Evolutionary conservation across 2,329 filamentous ascomycete genomes (phyloP).

Genomic region (Apiospora koreana): DNA sequence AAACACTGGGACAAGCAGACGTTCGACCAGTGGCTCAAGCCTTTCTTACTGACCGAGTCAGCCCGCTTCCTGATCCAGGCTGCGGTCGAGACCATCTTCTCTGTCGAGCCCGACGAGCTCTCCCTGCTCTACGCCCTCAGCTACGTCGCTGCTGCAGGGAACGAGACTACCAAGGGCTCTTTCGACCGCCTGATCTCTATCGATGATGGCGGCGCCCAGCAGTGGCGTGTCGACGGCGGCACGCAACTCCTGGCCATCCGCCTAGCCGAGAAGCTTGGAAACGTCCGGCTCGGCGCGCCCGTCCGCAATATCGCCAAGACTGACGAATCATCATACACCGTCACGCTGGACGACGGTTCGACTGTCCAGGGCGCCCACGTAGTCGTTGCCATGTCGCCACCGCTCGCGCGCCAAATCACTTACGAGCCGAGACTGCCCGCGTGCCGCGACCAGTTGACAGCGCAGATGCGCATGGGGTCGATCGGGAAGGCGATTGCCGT

Average conservation of each 20-base stretch:
- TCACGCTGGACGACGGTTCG: background rate
- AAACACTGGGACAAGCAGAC: background rate
- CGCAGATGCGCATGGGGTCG: constrained; percentile 2
- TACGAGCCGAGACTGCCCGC: background rate
- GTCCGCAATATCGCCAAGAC: background rate
- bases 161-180: background rate
- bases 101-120: background rate
- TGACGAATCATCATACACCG: background rate
- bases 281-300: background rate
- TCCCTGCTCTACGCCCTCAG: background rate
- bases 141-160: background rate
- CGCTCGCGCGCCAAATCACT: background rate
- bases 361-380: background rate
- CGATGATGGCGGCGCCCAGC: background rate
- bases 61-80: background rate
- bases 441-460: background rate
- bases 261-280: background rate
- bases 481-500: background rate
- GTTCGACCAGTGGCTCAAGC: background rate
- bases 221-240: background rate
- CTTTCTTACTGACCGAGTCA: background rate
- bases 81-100: background rate
- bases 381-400: background rate
- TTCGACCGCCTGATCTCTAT: background rate
- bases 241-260: background rate